Evolutionary conservation across 2,329 filamentous ascomycete genomes (phyloP).

Genomic region (Colletotrichum abscissum): DNA sequence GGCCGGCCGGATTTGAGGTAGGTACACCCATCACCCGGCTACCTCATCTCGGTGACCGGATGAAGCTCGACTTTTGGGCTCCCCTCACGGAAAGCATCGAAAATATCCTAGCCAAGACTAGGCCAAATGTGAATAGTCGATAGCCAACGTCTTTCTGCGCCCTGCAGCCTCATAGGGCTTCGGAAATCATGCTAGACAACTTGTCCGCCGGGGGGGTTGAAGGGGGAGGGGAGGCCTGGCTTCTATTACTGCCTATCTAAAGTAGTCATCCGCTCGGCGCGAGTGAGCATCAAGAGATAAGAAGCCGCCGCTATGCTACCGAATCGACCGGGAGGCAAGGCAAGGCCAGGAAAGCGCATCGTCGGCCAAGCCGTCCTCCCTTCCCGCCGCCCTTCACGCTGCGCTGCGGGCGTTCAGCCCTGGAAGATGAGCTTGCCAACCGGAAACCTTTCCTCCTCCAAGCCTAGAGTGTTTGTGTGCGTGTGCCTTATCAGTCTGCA

Average conservation of each 20-base stretch:
- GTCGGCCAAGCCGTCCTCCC: conserved; percentile 14
- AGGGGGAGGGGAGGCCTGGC: neutral
- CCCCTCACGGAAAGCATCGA: neutral
- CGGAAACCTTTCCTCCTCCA: neutral
- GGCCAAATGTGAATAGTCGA: neutral
- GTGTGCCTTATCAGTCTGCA: conserved; percentile 23
- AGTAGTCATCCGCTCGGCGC: neutral
- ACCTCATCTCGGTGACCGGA: neutral
- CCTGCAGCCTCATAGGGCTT: neutral
- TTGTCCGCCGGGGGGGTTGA: neutral
- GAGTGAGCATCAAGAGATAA: conserved; percentile 19
- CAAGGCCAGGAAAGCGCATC: neutral
- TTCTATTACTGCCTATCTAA: neutral
- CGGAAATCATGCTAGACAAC: neutral
- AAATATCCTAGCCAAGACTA: neutral
- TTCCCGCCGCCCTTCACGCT: neutral
- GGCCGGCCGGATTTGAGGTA: neutral
- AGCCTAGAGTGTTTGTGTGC: neutral
- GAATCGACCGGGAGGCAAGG: neutral
- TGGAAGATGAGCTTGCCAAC: neutral
- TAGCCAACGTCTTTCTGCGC: neutral
- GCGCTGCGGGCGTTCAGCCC: conserved; percentile 34
- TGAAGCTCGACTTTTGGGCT: neutral
- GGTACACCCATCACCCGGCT: neutral
- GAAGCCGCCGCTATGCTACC: conserved; percentile 22